phyloP scores from a whole-genome alignment of 176 grass and related monocot genomes.

The Coix lacrymajobi region DNA sequence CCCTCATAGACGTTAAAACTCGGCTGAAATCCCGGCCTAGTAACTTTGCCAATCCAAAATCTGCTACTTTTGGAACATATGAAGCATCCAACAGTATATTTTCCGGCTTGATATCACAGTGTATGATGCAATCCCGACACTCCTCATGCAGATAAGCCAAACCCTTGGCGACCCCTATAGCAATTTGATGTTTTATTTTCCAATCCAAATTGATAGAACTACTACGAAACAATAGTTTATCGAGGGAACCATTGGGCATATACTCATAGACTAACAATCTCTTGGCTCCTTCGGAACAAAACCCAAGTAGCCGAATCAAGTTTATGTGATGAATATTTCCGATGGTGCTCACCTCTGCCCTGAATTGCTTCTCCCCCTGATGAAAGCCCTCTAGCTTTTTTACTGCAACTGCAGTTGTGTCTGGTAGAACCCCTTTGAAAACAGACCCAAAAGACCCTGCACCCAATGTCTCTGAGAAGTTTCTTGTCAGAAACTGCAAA shows the following conservation, averaged over 20 bases:
- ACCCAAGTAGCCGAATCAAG: conserved; percentile 33
- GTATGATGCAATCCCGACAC: conserved; percentile 44
- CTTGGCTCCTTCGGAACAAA: conserved; percentile 26
- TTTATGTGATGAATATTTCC: conserved; percentile 50
- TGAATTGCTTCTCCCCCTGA: conserved; percentile 60
- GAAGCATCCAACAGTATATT: conserved; percentile 37
- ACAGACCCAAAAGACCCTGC: conserved; percentile 45
- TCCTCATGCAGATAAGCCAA: conserved; percentile 45
- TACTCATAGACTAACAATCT: conserved; percentile 46
- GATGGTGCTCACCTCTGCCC: conserved; percentile 44
- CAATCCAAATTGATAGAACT: background rate
- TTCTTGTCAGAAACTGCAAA: conserved; percentile 28
- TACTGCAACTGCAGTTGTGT: conserved; percentile 28
- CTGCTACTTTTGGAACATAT: conserved; percentile 31
- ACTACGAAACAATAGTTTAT: conserved; percentile 10
- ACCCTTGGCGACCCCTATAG: conserved; percentile 25
- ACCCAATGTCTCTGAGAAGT: conserved; percentile 47
- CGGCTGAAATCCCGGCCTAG: conserved; percentile 33
- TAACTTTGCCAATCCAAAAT: conserved; percentile 38
- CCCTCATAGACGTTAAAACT: conserved; percentile 27
- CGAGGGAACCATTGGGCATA: conserved; percentile 33
- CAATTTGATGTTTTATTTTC: conserved; percentile 30
- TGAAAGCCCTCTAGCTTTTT: conserved; percentile 43
- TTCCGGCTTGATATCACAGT: conserved; percentile 50
- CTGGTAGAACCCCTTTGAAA: conserved; percentile 31